phyloP scores from a whole-genome alignment of 2,329 filamentous ascomycete genomes.

The Davidsoniella neocaledoniae region DNA sequence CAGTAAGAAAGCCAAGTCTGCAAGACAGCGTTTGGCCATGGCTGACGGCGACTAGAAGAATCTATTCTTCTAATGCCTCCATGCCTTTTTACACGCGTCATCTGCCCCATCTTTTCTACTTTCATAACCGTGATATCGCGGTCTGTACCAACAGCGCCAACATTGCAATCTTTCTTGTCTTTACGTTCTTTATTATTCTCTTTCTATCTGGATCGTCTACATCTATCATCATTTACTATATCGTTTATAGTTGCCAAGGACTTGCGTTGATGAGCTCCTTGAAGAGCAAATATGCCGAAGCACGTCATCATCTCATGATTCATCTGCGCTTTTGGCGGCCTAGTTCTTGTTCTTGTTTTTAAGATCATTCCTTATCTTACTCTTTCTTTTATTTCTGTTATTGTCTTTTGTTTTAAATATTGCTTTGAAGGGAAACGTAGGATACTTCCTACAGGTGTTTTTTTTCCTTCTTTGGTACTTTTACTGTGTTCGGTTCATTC shows the following conservation, averaged over 20 bases:
- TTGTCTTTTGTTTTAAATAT: neutral
- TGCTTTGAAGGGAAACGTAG: too few relatives aligned
- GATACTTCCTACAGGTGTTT: too few relatives aligned
- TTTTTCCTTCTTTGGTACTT: too few relatives aligned
- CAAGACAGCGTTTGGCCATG: slow-evolving; percentile 51
- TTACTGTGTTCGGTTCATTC: too few relatives aligned
- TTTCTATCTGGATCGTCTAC: neutral
- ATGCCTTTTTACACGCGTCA: neutral
- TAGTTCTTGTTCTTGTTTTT: neutral
- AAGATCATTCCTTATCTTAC: neutral
- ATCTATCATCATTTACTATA: neutral
- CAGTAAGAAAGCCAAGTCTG: slow-evolving; percentile 45
- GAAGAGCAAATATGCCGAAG: too few relatives aligned
- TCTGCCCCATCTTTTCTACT: neutral
- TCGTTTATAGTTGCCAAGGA: neutral
- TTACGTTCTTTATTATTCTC: neutral
- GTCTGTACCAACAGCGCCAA: neutral
- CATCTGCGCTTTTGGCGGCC: neutral
- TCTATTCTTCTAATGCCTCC: neutral
- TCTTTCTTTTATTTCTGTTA: neutral
- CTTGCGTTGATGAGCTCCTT: too few relatives aligned
- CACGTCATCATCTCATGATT: too few relatives aligned
- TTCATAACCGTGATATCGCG: neutral
- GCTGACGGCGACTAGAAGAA: slow-evolving; percentile 36
- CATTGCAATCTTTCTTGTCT: neutral